These are phyloP conservation scores for Fusarium nurragi DNA, from an alignment of 2,329 filamentous ascomycete genomes.

Conservation along the genomic window DNA sequence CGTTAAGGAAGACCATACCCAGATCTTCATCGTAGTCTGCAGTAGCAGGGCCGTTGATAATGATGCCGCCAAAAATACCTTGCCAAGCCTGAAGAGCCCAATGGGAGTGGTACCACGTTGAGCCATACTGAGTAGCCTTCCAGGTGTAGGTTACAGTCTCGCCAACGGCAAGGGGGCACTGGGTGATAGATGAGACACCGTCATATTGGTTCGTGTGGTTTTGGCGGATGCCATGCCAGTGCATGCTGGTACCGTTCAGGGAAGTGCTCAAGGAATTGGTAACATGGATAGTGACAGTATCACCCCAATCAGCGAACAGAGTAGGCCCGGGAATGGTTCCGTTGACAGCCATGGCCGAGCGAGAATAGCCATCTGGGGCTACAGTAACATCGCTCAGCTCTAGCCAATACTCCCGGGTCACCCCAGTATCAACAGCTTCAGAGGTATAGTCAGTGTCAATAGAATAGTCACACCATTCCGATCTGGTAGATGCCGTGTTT, in stretches of 20 bases:
- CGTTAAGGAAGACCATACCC: constrained; percentile 66
- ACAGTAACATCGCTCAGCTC: constrained; percentile 52
- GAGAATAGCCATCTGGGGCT: constrained; percentile 57
- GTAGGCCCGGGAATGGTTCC: constrained; percentile 68
- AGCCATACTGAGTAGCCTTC: constrained; percentile 64
- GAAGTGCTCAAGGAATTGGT: constrained; percentile 55
- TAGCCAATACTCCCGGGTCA: constrained; percentile 61
- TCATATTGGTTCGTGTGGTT: constrained; percentile 63
- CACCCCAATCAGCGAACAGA: constrained; percentile 63
- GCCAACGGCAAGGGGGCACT: constrained; percentile 63
- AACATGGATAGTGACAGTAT: constrained; percentile 61
- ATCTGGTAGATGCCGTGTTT: constrained; percentile 5
- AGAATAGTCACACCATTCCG: constrained; percentile 58
- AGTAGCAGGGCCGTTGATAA: constrained; percentile 69
- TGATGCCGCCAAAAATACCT: constrained; percentile 67
- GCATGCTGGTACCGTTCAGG: constrained; percentile 68
- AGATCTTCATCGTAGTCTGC: constrained; percentile 71
- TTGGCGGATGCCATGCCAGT: constrained; percentile 71
- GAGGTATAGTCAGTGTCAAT: constrained; percentile 58
- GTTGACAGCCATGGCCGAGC: constrained; percentile 60
- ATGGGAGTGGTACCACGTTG: constrained; percentile 70
- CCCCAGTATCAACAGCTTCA: constrained; percentile 57
- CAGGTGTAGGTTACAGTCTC: constrained; percentile 66
- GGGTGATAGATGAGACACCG: constrained; percentile 61
- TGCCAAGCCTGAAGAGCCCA: constrained; percentile 60